These are phyloP conservation scores for Anaeramoeba ignava DNA, from an alignment of 78 protist species.

Conservation along the genomic window DNA sequence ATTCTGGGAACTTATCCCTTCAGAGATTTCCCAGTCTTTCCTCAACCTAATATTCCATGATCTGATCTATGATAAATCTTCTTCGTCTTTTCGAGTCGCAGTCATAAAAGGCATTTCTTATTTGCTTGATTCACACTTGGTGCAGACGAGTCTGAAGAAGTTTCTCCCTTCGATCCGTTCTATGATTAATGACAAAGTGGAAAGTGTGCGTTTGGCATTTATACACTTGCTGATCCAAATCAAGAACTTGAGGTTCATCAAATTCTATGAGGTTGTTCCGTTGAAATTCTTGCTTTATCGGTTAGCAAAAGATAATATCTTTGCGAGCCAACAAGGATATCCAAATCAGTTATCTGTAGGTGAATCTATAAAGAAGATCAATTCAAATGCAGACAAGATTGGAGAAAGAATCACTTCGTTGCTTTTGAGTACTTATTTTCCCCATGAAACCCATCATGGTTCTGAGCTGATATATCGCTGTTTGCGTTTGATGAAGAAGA, in stretches of 20 bases:
- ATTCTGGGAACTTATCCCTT: conserved; percentile 52
- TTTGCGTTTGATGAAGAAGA: neutral
- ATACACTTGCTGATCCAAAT: conserved; percentile 21
- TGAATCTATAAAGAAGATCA: neutral
- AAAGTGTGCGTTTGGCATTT: conserved; percentile 34
- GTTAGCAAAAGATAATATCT: neutral
- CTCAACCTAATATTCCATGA: conserved; percentile 20
- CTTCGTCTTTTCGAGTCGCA: conserved; percentile 22
- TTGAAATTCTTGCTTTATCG: neutral
- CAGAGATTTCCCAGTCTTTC: conserved; percentile 3
- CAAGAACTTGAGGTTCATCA: neutral
- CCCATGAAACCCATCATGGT: neutral
- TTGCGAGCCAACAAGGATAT: neutral
- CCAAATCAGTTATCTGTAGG: neutral
- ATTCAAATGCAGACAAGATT: neutral
- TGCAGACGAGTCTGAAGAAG: conserved; percentile 23
- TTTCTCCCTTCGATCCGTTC: conserved; percentile 28
- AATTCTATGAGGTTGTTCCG: neutral
- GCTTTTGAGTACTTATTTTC: neutral
- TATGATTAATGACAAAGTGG: conserved; percentile 33
- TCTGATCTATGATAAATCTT: conserved; percentile 31
- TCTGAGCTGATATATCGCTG: neutral
- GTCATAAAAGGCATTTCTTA: conserved; percentile 27
- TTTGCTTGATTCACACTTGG: conserved; percentile 25
- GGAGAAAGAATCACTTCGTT: neutral